Evolutionary conservation across 495 filamentous ascomycete genomes (phyloP).

Genomic region (Staphylotrichum longicolle): DNA sequence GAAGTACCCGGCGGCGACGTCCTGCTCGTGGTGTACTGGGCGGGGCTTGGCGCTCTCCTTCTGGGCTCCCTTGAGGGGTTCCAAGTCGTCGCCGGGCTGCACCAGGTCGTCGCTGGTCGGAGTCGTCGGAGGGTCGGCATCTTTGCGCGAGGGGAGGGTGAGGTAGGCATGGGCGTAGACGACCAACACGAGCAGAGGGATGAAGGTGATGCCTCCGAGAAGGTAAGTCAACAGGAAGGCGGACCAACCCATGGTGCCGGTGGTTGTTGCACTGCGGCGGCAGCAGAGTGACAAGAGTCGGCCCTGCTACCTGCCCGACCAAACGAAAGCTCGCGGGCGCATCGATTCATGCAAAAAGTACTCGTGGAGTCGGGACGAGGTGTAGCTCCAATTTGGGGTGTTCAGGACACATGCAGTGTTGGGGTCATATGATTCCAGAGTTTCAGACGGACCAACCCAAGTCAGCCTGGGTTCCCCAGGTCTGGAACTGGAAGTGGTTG

Average conservation of each 20-base stretch:
- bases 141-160: slow-evolving; percentile 57
- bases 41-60: slow-evolving; percentile 47
- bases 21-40: slow-evolving; percentile 58
- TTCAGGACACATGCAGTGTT: neutral
- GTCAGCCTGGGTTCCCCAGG: neutral
- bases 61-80: slow-evolving; percentile 45
- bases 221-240: slow-evolving; percentile 74
- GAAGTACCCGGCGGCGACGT: slow-evolving; percentile 91
- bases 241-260: slow-evolving; percentile 64
- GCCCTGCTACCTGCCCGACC: slow-evolving; percentile 33
- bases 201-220: slow-evolving; percentile 85
- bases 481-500: neutral
- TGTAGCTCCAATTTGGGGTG: slow-evolving; percentile 13
- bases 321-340: slow-evolving; percentile 21
- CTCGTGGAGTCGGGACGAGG: neutral
- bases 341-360: slow-evolving; percentile 25
- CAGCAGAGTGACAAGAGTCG: slow-evolving; percentile 13
- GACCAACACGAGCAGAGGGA: slow-evolving; percentile 68
- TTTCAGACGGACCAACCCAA: slow-evolving; percentile 18
- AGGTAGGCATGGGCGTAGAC: slow-evolving; percentile 67
- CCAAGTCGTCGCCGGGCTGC: slow-evolving; percentile 49
- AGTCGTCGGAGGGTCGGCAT: slow-evolving; percentile 27
- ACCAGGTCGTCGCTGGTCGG: slow-evolving; percentile 40
- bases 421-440: slow-evolving; percentile 7
- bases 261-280: neutral